Evolutionary conservation across 495 filamentous ascomycete species (phyloP).

Genomic region (Xylaria grammica): DNA sequence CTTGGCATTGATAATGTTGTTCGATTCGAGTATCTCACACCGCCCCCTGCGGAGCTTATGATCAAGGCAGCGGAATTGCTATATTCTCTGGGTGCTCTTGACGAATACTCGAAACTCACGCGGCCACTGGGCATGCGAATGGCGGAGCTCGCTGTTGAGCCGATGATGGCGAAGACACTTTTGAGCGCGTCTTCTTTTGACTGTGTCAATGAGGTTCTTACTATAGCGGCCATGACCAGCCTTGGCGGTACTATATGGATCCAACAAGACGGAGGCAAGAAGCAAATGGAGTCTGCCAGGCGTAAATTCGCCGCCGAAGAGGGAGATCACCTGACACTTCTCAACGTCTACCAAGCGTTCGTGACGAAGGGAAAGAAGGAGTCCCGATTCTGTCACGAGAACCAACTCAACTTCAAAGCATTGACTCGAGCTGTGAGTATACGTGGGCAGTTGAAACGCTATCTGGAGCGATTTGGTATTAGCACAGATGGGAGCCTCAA

Average conservation of each 20-base stretch:
- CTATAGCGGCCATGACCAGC: constrained; percentile 94
- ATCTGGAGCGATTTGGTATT: constrained; percentile 85
- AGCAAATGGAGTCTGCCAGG: constrained; percentile 69
- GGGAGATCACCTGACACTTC: constrained; percentile 91
- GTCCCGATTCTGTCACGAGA: constrained; percentile 82
- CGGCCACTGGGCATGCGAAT: constrained; percentile 85
- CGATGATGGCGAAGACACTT: constrained; percentile 94
- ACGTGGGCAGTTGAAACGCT: constrained; percentile 82
- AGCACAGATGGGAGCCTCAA: constrained; percentile 63
- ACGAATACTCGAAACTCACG: constrained; percentile 90
- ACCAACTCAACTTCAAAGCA: constrained; percentile 83
- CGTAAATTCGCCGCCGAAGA: constrained; percentile 91
- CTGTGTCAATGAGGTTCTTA: constrained; percentile 84
- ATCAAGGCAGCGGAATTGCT: constrained; percentile 87
- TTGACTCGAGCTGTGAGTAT: constrained; percentile 85
- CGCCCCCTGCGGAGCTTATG: constrained; percentile 87
- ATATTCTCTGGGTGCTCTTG: constrained; percentile 86
- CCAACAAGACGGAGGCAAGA: constrained; percentile 76
- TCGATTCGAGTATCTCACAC: constrained; percentile 86
- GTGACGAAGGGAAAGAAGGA: constrained; percentile 86
- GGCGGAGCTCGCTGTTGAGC: constrained; percentile 93
- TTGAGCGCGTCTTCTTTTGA: constrained; percentile 76
- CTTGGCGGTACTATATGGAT: constrained; percentile 83
- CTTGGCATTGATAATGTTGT: constrained; percentile 95
- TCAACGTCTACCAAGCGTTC: constrained; percentile 94